Conservation (phyloP, 345 rosid genomes). For the Hibiscus syriacus region DNA sequence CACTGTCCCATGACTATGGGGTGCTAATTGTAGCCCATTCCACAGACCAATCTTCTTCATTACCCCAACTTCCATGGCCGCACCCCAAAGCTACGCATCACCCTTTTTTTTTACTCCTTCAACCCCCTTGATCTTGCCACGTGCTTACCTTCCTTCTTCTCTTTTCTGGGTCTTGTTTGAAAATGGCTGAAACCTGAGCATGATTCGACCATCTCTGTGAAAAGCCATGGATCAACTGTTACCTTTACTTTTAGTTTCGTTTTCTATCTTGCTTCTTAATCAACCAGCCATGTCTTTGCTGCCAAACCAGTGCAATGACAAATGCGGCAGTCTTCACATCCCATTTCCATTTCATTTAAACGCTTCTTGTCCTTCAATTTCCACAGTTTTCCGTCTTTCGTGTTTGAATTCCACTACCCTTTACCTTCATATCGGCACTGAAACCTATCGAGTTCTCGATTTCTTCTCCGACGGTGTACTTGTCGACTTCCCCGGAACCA, state of each 20-base stretch:
- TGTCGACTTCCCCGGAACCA: slow-evolving; percentile 52
- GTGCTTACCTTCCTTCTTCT: slow-evolving; percentile 6
- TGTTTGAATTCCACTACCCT: slow-evolving; percentile 57
- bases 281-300: slow-evolving; percentile 19
- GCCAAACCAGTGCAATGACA: slow-evolving; percentile 34
- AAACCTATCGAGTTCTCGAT: slow-evolving; percentile 42
- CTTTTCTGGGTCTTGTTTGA: slow-evolving; percentile 15
- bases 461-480: slow-evolving; percentile 67
- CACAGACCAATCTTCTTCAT: slow-evolving; percentile 58
- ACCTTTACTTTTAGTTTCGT: slow-evolving; percentile 25
- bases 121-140: slow-evolving; percentile 19
- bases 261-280: slow-evolving; percentile 27
- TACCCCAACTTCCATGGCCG: slow-evolving; percentile 48
- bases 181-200: slow-evolving; percentile 13
- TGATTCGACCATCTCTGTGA: slow-evolving; percentile 4
- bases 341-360: slow-evolving; percentile 66
- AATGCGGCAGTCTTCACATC: slow-evolving; percentile 46
- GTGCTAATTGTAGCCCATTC: slow-evolving; percentile 55
- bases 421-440: slow-evolving; percentile 40
- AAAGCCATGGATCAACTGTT: slow-evolving; percentile 13
- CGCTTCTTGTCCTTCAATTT: slow-evolving; percentile 30
- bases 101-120: not conserved
- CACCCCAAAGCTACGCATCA: not conserved
- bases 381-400: slow-evolving; percentile 41
- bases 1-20: slow-evolving; percentile 31